Evolutionary conservation across 2,329 filamentous ascomycete genomes (phyloP), one percentile per base, ranked within the genome.

Genomic region (Aureobasidium sp.): DNA sequence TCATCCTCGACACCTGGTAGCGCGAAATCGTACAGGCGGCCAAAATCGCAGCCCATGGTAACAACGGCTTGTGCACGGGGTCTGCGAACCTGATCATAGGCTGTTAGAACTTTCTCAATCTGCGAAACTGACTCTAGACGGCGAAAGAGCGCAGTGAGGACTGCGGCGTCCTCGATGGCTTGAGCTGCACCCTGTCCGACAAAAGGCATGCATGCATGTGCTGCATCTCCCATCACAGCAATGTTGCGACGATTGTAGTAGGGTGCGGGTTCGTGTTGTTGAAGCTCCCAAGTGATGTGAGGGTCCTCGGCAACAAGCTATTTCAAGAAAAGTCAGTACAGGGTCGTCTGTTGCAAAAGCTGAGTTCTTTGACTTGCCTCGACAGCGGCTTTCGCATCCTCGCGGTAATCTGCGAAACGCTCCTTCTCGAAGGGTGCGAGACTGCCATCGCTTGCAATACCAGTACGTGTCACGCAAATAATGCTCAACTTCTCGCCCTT

Each of bases 221-320:
- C 75, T 27, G 74, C 73, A 54, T 77, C 74, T 15, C 75, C 75
- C 49, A 73, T 69, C 52, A 76, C 69, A 30, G 66, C 66, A 13
- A 74, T 65, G 4, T 64, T 54, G 25, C 67, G 67, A 5, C 65
- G 66, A 63, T 60, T 63, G 63, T 73, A 75, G 16, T 63, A 69
- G n/a, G 71, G 70, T 15, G 72, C 70, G 34, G 71, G 69, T 29
- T 70, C 71, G 64, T 73, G 69, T 64, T 72, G 69, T 41, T 70
- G 66, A 27, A 67, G 66, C 27, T 66, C 67, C 71, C 71, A 73
- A 10, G 67, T 68, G n/a, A 66, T 67, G 37, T 49, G 63, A 1
- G 68, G 67, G 30, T 70, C 68, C 10, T 66, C 62, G 1, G 68
- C 67, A 2, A 72, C 68, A 58, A 72, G 58, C 61, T 63, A 16